Base-by-base conservation (phyloP, 2,329 filamentous ascomycete species). In the Coniella lustricola region DNA sequence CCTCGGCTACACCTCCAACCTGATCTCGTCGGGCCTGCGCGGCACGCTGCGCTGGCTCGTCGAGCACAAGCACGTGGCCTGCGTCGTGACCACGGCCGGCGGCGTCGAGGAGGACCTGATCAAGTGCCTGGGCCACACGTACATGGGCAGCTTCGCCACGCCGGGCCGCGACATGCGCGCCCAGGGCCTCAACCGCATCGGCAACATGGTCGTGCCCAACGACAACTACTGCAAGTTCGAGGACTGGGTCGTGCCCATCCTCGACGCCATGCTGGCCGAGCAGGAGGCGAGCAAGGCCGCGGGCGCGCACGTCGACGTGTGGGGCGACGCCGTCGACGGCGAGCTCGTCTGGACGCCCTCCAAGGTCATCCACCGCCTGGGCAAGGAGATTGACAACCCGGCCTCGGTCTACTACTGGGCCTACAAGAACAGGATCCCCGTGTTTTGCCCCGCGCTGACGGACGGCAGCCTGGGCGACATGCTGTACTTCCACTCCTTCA, bases 401-500 rank as follows among this genome's bases (percentile, higher is more conserved):
- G 76, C 83, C 14, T 94, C 87, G 1, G 90, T 97, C 18, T 93
- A 90, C 65, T 96, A 97, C 72, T 98, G 93, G 93, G 91, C 91
- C 1, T 94, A 86, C 71, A 93, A 90, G 70, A 97, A 98, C 69
- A 75, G 93, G 64, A 97, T 98, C 49, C 93, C 93, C 1, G 85
- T 98, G 14, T 98, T 98, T 72, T 97, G 91, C 62, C 93, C 93
- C 0, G 93, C 93, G 5, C 72, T 98, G 59, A 98, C 93, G 0
- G 93, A 98, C 62, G 93, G 93, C 16, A 95, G 88, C 58, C 70
- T 98, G 17, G 93, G 93, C 4, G 93, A 98, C 66, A 98, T 98
- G 93, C 75, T 98, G 35, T 97, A 96, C 69, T 97, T 98, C 66
- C 91, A 98, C 70, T 95, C 90, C 1, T 98, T 90, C 78, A 93